Evolutionary conservation across 441 rosid species (phyloP), one percentile per base, ranked within the genome.

Genomic region (Populus hybrid): DNA sequence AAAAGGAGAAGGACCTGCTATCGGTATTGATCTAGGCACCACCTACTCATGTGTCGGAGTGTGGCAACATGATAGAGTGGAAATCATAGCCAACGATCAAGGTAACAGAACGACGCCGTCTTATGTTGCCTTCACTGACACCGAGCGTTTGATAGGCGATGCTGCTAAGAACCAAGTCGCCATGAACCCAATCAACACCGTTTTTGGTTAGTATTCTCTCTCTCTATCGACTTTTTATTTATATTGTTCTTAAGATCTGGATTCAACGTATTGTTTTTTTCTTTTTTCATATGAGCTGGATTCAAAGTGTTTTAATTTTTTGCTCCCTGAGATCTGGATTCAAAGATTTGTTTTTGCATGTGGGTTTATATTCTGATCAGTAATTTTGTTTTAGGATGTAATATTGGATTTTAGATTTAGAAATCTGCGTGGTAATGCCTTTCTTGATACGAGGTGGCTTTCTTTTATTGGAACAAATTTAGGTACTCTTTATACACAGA

Each of bases 31-130:
- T 72, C 84, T 90, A 3, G 92, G 93, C 1, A 88, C 92, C 2
- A 88, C 93, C 0, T 90, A 90, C 82, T 88, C 90, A 0, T 90
- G 92, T 76, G 89, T 90, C 2, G 89, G 92, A 20, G 90, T 90
- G 0, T 90, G 87, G 90, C 93, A 88, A 69, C 91, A 90, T 31
- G 89, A 90, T 72, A 83, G 93, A 12, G 92, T 90, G 6, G 89
- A 88, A 83, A 89, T 89, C 82, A n/a, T n/a, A n/a, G n/a, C n/a
- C n/a, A n/a, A n/a, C n/a, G n/a, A n/a, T n/a, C n/a, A n/a, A n/a
- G n/a, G 92, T 0, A 87, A 87, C 79, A 76, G 92, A 53, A 89
- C 90, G 50, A 89, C 90, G 18, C 90, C 92, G 26, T 89, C 90
- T 35, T 89, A 87, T 63, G 92, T 89, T 31, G 92, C 83, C 11